Evolutionary conservation across 2,329 filamentous ascomycete species (phyloP).

Genomic region (Fusarium compactum): DNA sequence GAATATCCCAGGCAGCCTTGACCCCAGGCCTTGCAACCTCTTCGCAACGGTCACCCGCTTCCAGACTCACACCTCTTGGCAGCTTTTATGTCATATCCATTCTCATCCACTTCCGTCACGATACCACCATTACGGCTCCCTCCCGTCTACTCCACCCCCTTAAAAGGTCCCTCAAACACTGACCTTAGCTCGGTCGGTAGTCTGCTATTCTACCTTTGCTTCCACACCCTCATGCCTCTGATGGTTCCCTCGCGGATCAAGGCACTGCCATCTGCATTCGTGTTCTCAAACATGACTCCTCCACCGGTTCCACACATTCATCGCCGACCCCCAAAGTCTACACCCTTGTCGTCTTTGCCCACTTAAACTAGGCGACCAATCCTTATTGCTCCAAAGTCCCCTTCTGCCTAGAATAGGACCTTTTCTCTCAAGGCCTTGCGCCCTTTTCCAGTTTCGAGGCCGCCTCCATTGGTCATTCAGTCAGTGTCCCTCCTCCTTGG

Average conservation of each 20-base stretch:
- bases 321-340: slow-evolving; percentile 21
- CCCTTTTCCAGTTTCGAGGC: slow-evolving; percentile 32
- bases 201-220: slow-evolving; percentile 15
- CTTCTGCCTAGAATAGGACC: slow-evolving; percentile 42
- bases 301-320: slow-evolving; percentile 30
- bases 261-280: slow-evolving; percentile 23
- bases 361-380: slow-evolving; percentile 36
- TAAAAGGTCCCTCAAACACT: slow-evolving; percentile 16
- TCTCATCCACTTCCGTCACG: slow-evolving; percentile 25
- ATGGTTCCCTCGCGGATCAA: slow-evolving; percentile 13
- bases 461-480: slow-evolving; percentile 23
- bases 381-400: slow-evolving; percentile 28
- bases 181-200: slow-evolving; percentile 12
- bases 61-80: slow-evolving; percentile 23
- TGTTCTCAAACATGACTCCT: slow-evolving; percentile 29
- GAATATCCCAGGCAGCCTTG: slow-evolving; percentile 18
- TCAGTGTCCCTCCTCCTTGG: slow-evolving; percentile 21
- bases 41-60: slow-evolving; percentile 38
- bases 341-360: slow-evolving; percentile 27
- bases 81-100: slow-evolving; percentile 22
- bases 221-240: slow-evolving; percentile 23
- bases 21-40: slow-evolving; percentile 26
- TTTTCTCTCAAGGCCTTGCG: slow-evolving; percentile 12
- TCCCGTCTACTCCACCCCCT: slow-evolving; percentile 35
- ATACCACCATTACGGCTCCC: slow-evolving; percentile 31